phyloP scores from a whole-genome alignment of 805 yeast genomes.

The Candida sithepensis region DNA sequence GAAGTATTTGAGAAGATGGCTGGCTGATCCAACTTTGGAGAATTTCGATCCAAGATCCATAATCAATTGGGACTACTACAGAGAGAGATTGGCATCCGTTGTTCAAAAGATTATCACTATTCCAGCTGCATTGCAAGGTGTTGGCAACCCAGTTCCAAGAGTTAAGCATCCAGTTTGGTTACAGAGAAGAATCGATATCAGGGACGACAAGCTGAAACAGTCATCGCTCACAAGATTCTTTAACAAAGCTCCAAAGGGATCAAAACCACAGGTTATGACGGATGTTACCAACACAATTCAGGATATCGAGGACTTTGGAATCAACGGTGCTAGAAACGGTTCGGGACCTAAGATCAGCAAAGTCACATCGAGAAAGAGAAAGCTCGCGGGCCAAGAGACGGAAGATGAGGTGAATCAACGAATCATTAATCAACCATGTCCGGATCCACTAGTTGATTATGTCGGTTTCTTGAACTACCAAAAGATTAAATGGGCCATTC shows the following conservation, averaged over 20 bases:
- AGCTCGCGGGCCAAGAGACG: constrained; percentile 31
- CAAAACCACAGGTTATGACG: constrained; percentile 32
- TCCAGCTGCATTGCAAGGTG: constrained; percentile 92
- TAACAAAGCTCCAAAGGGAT: constrained; percentile 35
- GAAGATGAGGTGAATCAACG: constrained; percentile 44
- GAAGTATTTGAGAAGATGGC: constrained; percentile 80
- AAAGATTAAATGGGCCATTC: constrained; percentile 84
- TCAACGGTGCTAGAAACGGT: constrained; percentile 23
- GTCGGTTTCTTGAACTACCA: constrained; percentile 66
- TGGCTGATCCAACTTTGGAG: constrained; percentile 69
- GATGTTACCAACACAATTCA: constrained; percentile 37
- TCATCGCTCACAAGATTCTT: constrained; percentile 60
- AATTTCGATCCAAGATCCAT: constrained; percentile 85
- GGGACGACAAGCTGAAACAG: constrained; percentile 71
- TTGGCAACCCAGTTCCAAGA: constrained; percentile 89
- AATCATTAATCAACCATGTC: constrained; percentile 51
- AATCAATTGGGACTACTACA: constrained; percentile 91
- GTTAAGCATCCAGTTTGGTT: constrained; percentile 96
- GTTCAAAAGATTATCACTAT: constrained; percentile 92
- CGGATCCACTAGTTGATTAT: constrained; percentile 65
- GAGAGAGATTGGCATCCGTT: constrained; percentile 87
- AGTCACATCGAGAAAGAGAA: constrained; percentile 47
- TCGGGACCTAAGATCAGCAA: constrained; percentile 38
- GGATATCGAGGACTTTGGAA: constrained; percentile 76
- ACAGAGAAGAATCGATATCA: constrained; percentile 53